Percentiles rank a stretch among this genome's conserved stretches.
These are phyloP conservation scores for Paecilomyces fulvus DNA, from an alignment of 2,329 filamentous ascomycete species.

Conservation along the genomic window DNA sequence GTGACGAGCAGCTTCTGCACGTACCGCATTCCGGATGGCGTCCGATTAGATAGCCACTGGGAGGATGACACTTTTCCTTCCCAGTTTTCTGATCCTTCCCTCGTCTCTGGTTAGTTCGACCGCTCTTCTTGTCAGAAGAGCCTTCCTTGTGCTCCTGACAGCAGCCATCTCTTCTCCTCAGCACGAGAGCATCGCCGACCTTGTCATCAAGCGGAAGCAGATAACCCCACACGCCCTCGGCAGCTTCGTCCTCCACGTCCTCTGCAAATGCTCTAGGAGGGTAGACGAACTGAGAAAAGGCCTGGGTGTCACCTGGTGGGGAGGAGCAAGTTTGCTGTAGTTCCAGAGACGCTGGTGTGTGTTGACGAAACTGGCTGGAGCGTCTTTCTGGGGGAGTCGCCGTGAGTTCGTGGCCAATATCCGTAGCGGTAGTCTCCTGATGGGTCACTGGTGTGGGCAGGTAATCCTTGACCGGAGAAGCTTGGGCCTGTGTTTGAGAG, in stretches of 20 bases:
- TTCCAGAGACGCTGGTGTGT: conserved; percentile 33
- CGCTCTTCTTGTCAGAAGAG: conserved; percentile 27
- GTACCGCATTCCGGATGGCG: conserved; percentile 88
- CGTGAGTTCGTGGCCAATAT: conserved; percentile 59
- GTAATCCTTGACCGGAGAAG: conserved; percentile 58
- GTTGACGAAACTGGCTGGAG: conserved; percentile 44
- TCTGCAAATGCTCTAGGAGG: conserved; percentile 64
- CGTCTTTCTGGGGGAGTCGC: conserved; percentile 58
- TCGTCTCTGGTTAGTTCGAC: conserved; percentile 39
- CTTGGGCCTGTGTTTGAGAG: conserved; percentile 45
- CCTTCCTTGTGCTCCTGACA: conserved; percentile 49
- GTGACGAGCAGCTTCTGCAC: conserved; percentile 27
- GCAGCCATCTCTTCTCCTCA: conserved; percentile 59
- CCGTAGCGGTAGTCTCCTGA: conserved; percentile 54
- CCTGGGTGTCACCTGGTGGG: conserved; percentile 68
- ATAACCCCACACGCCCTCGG: conserved; percentile 92
- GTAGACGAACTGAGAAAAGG: conserved; percentile 72
- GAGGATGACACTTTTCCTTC: conserved; percentile 48
- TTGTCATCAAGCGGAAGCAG: conserved; percentile 70
- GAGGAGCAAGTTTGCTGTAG: conserved; percentile 43
- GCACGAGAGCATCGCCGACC: conserved; percentile 60
- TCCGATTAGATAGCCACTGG: conserved; percentile 83
- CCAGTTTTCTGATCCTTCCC: conserved; percentile 52
- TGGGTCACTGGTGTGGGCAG: conserved; percentile 76
- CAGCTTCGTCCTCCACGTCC: conserved; percentile 75